A percentile compares a stretch with the other conserved stretches of the same genome.
Conservation (phyloP, 768 basidiomycete species). For the Panellus pusillus region DNA sequence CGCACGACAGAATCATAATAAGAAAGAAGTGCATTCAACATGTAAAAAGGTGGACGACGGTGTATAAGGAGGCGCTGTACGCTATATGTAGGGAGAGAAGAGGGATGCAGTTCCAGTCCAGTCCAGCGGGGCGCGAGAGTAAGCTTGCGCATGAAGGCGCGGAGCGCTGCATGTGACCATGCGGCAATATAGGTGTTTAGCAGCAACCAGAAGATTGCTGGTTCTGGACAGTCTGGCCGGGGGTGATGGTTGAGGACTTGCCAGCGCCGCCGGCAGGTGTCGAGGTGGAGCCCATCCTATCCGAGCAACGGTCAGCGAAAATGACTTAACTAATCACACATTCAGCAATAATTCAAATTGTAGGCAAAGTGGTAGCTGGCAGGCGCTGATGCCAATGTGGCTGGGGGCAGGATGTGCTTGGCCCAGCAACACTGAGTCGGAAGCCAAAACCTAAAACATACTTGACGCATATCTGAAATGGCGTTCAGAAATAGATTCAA, state of each 20-base stretch:
- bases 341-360: too few relatives aligned
- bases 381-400: too few relatives aligned
- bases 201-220: constrained; percentile 58
- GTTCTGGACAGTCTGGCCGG: constrained; percentile 61
- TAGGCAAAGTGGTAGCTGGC: too few relatives aligned
- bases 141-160: not conserved
- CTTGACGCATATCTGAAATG: too few relatives aligned
- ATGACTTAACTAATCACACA: too few relatives aligned
- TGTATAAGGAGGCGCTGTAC: constrained; percentile 24
- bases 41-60: constrained; percentile 20
- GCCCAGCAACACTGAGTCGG: too few relatives aligned
- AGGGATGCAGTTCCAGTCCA: constrained; percentile 16
- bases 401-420: too few relatives aligned
- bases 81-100: constrained; percentile 23
- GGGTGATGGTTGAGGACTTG: constrained; percentile 62
- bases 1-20: constrained; percentile 14
- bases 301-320: not conserved
- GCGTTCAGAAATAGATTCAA: too few relatives aligned
- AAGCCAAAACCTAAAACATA: too few relatives aligned
- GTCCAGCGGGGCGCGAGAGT: constrained; percentile 16
- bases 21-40: constrained; percentile 23
- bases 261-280: constrained; percentile 45
- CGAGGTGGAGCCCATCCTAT: constrained; percentile 68
- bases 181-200: constrained; percentile 33
- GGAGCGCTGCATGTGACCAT: not conserved